Conservation (phyloP, 352 stramenopile genomes). For the Globisporangium spinosum region DNA sequence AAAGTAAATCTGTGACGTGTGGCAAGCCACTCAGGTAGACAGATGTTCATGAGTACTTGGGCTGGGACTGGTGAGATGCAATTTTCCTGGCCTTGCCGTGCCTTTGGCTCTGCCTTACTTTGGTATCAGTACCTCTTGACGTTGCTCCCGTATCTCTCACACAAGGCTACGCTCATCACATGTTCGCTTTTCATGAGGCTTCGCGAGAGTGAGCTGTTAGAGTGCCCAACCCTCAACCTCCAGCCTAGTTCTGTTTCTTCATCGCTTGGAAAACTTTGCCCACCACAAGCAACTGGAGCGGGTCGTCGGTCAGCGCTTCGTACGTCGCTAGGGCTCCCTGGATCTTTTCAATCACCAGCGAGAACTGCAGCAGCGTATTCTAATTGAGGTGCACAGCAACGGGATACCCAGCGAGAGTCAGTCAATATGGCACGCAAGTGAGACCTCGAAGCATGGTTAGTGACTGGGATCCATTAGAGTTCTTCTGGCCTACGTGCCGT, state of each 20-base stretch:
- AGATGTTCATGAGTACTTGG: too few species aligned
- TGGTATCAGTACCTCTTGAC: too few species aligned
- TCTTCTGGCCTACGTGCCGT: constrained; percentile 28
- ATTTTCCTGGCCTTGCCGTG: too few species aligned
- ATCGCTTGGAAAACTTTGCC: constrained; percentile 7
- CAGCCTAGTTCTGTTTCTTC: neutral
- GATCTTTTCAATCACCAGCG: constrained; percentile 45
- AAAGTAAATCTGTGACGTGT: too few species aligned
- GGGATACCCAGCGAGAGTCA: neutral
- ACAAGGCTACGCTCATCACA: too few species aligned
- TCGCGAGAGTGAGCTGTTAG: neutral
- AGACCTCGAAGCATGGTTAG: neutral
- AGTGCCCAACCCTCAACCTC: neutral
- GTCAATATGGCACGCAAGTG: neutral
- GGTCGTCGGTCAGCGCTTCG: constrained; percentile 26
- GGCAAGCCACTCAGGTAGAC: too few species aligned
- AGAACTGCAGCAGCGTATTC: constrained; percentile 63
- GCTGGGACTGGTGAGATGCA: too few species aligned
- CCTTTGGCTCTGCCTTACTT: too few species aligned
- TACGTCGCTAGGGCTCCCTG: constrained; percentile 47
- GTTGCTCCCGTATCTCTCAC: too few species aligned
- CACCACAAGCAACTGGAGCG: constrained; percentile 13
- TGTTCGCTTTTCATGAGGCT: too few species aligned
- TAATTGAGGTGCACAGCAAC: constrained; percentile 12
- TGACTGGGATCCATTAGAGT: neutral